These are phyloP conservation scores for Leccinum insigne DNA, from an alignment of 1,284 basidiomycete species.

Conservation along the genomic window DNA sequence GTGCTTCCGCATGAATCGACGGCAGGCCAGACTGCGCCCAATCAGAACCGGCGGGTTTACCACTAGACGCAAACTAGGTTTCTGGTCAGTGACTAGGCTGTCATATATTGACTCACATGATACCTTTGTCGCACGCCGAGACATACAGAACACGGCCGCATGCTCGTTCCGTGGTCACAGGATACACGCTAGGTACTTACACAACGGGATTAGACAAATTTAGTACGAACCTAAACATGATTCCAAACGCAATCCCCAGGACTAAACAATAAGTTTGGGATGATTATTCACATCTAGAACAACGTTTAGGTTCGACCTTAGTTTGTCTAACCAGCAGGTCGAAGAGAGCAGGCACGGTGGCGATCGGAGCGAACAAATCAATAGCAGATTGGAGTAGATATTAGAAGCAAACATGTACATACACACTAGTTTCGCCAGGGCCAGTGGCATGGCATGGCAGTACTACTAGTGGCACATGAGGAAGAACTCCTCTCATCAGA, in stretches of 20 bases:
- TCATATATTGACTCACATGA: background rate
- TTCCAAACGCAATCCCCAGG: no score
- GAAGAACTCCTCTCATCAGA: background rate
- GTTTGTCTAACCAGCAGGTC: background rate
- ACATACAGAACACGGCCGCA: background rate
- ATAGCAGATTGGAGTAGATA: background rate
- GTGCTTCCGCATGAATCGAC: background rate
- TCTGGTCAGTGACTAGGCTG: background rate
- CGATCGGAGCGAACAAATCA: background rate
- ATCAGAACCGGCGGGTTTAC: background rate
- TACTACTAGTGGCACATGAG: no score
- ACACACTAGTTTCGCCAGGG: background rate
- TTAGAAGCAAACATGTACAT: background rate
- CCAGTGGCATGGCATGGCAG: no score
- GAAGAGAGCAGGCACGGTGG: background rate
- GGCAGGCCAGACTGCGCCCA: background rate
- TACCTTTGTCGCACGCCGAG: slow-evolving; percentile 4
- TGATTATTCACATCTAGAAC: no score
- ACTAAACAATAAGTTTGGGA: no score
- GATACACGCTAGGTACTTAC: background rate
- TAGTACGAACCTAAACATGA: no score
- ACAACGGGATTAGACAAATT: background rate
- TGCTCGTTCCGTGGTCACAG: background rate
- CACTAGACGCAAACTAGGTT: background rate
- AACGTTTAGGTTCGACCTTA: no score